These are phyloP conservation scores for Cladosporium sphaerospermum DNA, from an alignment of 2,329 filamentous ascomycete species.

Conservation along the genomic window DNA sequence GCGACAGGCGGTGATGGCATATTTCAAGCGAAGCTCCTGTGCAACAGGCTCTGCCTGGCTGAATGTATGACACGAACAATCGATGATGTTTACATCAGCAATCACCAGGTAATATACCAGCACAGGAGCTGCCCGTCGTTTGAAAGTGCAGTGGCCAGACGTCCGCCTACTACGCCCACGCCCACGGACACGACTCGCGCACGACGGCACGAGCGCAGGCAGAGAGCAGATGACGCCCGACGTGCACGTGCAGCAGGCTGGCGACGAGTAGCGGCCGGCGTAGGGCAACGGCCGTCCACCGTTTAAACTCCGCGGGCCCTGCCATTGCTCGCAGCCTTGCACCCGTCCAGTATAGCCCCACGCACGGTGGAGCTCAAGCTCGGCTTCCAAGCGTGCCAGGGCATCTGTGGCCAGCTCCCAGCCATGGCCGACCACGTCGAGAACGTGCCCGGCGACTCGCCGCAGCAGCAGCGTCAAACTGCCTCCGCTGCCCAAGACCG, in stretches of 20 bases:
- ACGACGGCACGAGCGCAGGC: neutral
- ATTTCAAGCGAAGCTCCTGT: too few species aligned
- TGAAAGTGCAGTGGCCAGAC: too few species aligned
- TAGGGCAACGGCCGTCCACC: neutral
- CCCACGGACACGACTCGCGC: neutral
- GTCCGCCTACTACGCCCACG: too few species aligned
- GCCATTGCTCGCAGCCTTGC: neutral
- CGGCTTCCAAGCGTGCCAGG: slow-evolving; percentile 1
- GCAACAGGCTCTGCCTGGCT: too few species aligned
- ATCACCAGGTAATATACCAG: too few species aligned
- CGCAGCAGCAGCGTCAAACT: neutral
- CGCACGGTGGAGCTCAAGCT: slow-evolving; percentile 4
- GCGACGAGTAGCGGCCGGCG: neutral
- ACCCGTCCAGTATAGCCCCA: neutral
- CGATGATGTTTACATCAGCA: too few species aligned
- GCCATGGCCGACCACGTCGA: slow-evolving; percentile 9
- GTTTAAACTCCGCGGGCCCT: neutral
- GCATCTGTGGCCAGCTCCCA: neutral
- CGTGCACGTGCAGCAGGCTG: slow-evolving; percentile 6
- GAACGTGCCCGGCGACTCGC: neutral
- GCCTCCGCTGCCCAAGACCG: neutral
- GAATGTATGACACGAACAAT: too few species aligned
- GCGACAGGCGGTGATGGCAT: too few species aligned
- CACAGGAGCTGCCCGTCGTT: too few species aligned
- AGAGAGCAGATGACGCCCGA: slow-evolving; percentile 6